phyloP scores from a whole-genome alignment of 495 filamentous ascomycete species.

The Podospora comata region DNA sequence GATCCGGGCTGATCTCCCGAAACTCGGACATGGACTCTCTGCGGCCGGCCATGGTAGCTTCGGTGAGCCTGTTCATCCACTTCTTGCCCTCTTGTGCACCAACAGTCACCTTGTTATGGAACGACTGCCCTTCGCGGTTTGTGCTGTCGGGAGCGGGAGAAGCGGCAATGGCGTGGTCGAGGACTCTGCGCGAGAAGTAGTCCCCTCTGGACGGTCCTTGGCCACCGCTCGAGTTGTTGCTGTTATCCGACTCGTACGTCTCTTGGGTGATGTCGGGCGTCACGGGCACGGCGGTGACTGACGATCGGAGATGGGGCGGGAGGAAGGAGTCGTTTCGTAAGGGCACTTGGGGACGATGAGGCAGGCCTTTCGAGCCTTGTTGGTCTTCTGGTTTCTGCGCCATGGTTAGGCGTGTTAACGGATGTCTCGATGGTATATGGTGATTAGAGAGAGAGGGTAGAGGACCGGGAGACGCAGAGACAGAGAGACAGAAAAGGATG shows the following conservation, averaged over 20 bases:
- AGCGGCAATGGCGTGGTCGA: constrained; percentile 28
- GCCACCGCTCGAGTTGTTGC: constrained; percentile 13
- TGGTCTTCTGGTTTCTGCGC: constrained; percentile 17
- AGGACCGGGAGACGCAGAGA: not conserved
- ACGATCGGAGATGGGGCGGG: constrained; percentile 35
- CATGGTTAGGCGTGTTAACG: constrained; percentile 15
- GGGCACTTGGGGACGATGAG: constrained; percentile 5
- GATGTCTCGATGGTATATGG: not conserved
- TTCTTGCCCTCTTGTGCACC: constrained; percentile 58
- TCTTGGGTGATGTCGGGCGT: constrained; percentile 47
- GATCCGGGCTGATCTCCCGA: constrained; percentile 58
- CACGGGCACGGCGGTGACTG: constrained; percentile 42
- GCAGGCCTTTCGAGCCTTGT: constrained; percentile 9
- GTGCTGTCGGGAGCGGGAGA: constrained; percentile 22
- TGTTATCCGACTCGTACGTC: constrained; percentile 33
- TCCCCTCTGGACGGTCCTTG: constrained; percentile 10
- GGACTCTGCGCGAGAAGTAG: constrained; percentile 42
- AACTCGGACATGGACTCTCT: constrained; percentile 54
- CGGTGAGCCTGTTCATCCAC: constrained; percentile 61
- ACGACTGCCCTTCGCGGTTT: constrained; percentile 26
- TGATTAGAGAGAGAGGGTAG: too few relatives aligned
- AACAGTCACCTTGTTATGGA: constrained; percentile 47
- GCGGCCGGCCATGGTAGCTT: constrained; percentile 39
- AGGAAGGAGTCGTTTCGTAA: constrained; percentile 29
- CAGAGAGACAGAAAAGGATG: constrained; percentile 4